phyloP scores from a whole-genome alignment of 192 early-diverging fungal genomes.

The Coemansia javaensis region DNA sequence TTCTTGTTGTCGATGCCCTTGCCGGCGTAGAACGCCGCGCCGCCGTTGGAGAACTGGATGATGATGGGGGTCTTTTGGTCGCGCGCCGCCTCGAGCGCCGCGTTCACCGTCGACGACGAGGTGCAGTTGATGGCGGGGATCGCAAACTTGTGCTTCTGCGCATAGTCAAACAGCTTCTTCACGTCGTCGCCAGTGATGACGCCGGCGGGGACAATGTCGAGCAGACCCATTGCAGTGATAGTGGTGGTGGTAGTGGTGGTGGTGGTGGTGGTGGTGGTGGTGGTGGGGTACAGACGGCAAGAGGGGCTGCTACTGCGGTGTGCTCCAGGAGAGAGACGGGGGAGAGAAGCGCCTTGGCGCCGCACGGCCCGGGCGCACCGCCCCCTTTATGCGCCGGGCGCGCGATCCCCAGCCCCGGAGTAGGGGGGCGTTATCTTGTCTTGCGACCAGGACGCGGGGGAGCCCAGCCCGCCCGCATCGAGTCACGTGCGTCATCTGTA shows the following conservation, averaged over 20 bases:
- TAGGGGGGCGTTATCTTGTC: no score
- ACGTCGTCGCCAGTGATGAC: slow-evolving; percentile 93
- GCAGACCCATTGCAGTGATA: slow-evolving; percentile 60
- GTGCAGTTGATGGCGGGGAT: slow-evolving; percentile 98
- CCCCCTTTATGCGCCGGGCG: no score
- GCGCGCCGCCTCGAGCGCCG: slow-evolving; percentile 89
- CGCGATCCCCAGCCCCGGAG: no score
- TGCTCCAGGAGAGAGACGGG: no score
- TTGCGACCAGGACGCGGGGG: no score
- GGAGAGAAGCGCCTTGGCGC: no score
- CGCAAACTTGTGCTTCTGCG: slow-evolving; percentile 77
- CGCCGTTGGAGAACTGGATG: slow-evolving; percentile 95
- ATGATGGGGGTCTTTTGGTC: slow-evolving; percentile 89
- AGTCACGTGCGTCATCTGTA: slow-evolving; percentile 15
- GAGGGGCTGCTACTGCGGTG: no score
- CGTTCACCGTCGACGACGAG: slow-evolving; percentile 87
- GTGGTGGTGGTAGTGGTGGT: no score
- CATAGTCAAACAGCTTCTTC: slow-evolving; percentile 72
- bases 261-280: no score
- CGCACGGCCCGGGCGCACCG: no score
- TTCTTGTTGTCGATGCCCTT: slow-evolving; percentile 88
- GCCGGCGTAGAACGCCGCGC: slow-evolving; percentile 86
- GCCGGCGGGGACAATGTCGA: slow-evolving; percentile 81
- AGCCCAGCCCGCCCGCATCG: not conserved
- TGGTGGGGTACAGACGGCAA: no score